Evolutionary conservation across 129 eudicot species (phyloP).

Genomic region (Artemisia argyi): DNA sequence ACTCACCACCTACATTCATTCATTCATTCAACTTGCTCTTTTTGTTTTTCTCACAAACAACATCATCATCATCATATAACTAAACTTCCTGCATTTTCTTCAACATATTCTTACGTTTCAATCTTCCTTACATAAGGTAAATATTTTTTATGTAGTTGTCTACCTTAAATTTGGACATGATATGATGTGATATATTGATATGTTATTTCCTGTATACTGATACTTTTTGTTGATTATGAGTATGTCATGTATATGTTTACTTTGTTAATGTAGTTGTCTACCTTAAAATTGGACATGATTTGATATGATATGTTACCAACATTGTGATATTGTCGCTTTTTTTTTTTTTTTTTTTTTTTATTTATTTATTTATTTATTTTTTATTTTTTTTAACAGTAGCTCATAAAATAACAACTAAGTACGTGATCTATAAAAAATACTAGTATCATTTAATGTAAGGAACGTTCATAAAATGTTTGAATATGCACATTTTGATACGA

Average conservation of each 20-base stretch:
- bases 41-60: slow-evolving; percentile 4
- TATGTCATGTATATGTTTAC: background rate
- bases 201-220: background rate
- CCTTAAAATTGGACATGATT: background rate
- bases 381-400: too few species aligned
- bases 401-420: too few species aligned
- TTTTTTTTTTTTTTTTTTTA: too few species aligned
- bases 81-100: slow-evolving; percentile 3
- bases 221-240: background rate
- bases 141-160: too few species aligned
- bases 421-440: background rate
- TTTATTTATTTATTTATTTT: too few species aligned
- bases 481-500: too few species aligned
- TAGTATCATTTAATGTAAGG: background rate
- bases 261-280: too few species aligned
- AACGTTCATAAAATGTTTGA: too few species aligned
- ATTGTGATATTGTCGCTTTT: background rate
- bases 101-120: background rate
- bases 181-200: too few species aligned
- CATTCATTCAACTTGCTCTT: background rate
- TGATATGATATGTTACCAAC: background rate
- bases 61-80: background rate
- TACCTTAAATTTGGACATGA: too few species aligned
- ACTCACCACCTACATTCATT: slow-evolving; percentile 6
- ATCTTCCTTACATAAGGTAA: slow-evolving; percentile 16